Percentiles rank a stretch among this genome's conserved stretches.
phyloP scores from a whole-genome alignment of 75 land plant genomes.

The Picea sitchensis region DNA sequence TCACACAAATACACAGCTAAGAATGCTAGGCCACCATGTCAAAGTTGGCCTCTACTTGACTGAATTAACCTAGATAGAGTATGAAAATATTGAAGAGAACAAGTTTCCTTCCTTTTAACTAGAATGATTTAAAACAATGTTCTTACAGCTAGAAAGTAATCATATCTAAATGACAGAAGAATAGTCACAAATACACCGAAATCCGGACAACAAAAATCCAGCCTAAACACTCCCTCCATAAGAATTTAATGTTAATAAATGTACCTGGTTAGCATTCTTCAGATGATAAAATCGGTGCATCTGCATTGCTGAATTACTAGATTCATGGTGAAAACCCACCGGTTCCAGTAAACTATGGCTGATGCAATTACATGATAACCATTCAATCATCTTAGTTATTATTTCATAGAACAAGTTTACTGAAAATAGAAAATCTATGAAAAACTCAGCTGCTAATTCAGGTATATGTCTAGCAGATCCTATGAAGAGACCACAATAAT shows the following conservation, averaged over 20 bases:
- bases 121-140: not conserved
- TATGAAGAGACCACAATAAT: not conserved
- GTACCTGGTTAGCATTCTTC: slow-evolving; percentile 69
- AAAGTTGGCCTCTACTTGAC: no score
- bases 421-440: not conserved
- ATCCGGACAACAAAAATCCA: not conserved
- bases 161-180: not conserved
- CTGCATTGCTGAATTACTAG: slow-evolving; percentile 20
- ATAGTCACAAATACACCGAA: not conserved
- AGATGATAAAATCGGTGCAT: slow-evolving; percentile 70
- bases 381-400: not conserved
- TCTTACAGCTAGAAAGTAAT: not conserved
- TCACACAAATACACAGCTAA: no score
- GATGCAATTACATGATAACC: not conserved
- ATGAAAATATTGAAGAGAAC: no score
- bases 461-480: not conserved
- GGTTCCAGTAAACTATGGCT: slow-evolving; percentile 16
- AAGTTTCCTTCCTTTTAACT: no score
- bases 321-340: slow-evolving; percentile 6
- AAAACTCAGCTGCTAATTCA: slow-evolving; percentile 1
- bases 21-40: no score
- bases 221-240: not conserved
- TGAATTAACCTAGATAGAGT: no score
- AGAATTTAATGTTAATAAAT: not conserved
- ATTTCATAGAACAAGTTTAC: not conserved